Evolutionary conservation across 768 basidiomycete species (phyloP), one percentile per base, ranked within the genome.

Genomic region (Tricholoma flavovirens): DNA sequence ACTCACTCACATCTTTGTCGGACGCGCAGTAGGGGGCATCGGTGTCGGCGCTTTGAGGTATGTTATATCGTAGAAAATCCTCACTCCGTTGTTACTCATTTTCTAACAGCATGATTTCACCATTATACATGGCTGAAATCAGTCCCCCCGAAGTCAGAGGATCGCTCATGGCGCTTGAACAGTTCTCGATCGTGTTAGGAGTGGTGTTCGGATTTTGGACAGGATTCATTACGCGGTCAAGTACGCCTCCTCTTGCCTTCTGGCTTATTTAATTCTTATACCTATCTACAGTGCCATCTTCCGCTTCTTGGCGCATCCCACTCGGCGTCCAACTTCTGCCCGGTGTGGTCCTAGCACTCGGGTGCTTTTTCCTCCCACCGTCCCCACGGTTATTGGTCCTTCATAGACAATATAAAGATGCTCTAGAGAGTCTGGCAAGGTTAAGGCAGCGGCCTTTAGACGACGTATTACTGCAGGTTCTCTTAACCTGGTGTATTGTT

Each of bases 201-300:
- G 89, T 90, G 5, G 88, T 93, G 0, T 70, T 88, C 12, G 90
- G 90, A 2, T 93, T 92, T 62, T 92, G 90, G 90, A 78, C 81
- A 4, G 90, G 90, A 0, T 93, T 87, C 64, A 63, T 81, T 43
- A 92, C 89, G 0, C 82, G 90, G 12, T 67, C 78, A 19, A 63
- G 87, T 88, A 62, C 33, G 82, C 70, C 9, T 3, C 32, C 30
- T 2, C 24, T 30, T 21, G 36, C 52, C 33, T 9, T 32, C 8
- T 38, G 52, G 19, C 50, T 14, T 26, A 19, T 9, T 19, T 26
- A n/a, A 19, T 1, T 17, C 17, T 43, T 17, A 36, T 21, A 40
- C 11, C n/a, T 55, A 33, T 46, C 8, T 36, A 5, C 55, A 88
- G 83, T 88, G n/a, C 63, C 74, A 0, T 76, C 83, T 1, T 83